Percentiles rank a stretch among this genome's conserved stretches.
Conservation (phyloP, 352 stramenopile species). For the Phytophthora nicotianae region DNA sequence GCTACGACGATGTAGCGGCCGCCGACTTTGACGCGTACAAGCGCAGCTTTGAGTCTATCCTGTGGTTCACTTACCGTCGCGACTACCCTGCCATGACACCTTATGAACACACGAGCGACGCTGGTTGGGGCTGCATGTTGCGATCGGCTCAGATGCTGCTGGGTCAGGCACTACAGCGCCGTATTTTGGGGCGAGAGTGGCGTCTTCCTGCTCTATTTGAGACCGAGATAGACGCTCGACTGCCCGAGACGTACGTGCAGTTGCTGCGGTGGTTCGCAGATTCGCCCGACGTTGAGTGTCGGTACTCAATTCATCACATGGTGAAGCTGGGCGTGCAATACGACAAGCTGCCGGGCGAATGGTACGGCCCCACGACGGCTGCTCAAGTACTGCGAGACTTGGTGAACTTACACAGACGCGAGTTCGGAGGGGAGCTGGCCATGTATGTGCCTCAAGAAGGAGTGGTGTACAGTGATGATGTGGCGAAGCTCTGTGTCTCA, state of each 20-base stretch:
- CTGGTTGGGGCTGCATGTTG: conserved; percentile 97
- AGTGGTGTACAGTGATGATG: conserved; percentile 82
- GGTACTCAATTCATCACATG: conserved; percentile 93
- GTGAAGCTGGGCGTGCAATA: conserved; percentile 90
- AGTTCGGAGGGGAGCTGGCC: conserved; percentile 48
- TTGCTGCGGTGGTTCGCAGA: conserved; percentile 90
- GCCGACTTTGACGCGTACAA: conserved; percentile 59
- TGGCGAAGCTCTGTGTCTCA: conserved; percentile 73
- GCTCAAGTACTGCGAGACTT: conserved; percentile 89
- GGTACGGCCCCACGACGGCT: conserved; percentile 92
- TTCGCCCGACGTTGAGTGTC: conserved; percentile 62
- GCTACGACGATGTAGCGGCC: conserved; percentile 41
- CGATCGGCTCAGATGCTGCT: conserved; percentile 96
- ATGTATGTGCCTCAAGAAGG: conserved; percentile 89
- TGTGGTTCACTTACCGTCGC: conserved; percentile 92
- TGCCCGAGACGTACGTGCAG: conserved; percentile 50
- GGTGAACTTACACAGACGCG: conserved; percentile 68
- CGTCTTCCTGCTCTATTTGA: conserved; percentile 39
- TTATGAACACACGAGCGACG: conserved; percentile 91
- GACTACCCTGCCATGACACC: conserved; percentile 88
- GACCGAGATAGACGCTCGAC: conserved; percentile 31
- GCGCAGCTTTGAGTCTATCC: conserved; percentile 60
- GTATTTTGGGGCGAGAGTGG: conserved; percentile 67
- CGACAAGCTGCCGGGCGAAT: conserved; percentile 92
- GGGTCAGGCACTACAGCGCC: conserved; percentile 85